Conservation (phyloP, 441 rosid species). For the Biscutella auriculata region DNA sequence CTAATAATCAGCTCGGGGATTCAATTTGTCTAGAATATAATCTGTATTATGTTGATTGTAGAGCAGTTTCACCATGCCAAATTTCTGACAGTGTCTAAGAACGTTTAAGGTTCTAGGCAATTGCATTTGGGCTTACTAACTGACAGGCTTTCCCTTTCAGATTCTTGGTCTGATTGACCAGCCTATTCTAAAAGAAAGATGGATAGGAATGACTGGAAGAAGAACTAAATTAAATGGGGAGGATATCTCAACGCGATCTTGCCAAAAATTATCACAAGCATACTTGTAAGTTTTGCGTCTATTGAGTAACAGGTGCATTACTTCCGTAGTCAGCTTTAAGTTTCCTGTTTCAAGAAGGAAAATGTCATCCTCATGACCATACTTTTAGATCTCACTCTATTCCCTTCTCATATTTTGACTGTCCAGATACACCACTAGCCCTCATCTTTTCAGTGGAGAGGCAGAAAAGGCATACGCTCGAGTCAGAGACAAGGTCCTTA, state of each 20-base stretch:
- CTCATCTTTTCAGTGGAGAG: slow-evolving; percentile 72
- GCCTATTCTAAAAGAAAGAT: slow-evolving; percentile 79
- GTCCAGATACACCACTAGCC: slow-evolving; percentile 85
- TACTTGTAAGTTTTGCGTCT: slow-evolving; percentile 53
- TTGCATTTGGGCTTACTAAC: slow-evolving; percentile 12
- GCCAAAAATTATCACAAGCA: slow-evolving; percentile 57
- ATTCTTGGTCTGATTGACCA: slow-evolving; percentile 87
- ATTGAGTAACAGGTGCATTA: neutral
- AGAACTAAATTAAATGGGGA: slow-evolving; percentile 64
- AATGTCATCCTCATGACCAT: slow-evolving; percentile 2
- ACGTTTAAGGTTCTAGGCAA: neutral
- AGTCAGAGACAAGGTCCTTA: slow-evolving; percentile 69
- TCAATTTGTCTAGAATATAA: neutral
- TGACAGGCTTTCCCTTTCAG: slow-evolving; percentile 26
- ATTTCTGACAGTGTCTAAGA: neutral
- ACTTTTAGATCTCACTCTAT: neutral
- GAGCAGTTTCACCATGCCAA: neutral
- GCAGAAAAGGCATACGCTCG: slow-evolving; percentile 79
- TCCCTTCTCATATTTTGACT: slow-evolving; percentile 1
- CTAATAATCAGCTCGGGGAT: neutral
- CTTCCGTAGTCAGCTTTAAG: slow-evolving; percentile 1
- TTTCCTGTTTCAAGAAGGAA: neutral
- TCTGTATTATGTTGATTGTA: neutral
- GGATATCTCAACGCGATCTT: slow-evolving; percentile 59
- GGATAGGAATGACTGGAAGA: slow-evolving; percentile 80